These are phyloP conservation scores for Candida ortonii DNA, from an alignment of 805 yeast genomes.

Conservation along the genomic window DNA sequence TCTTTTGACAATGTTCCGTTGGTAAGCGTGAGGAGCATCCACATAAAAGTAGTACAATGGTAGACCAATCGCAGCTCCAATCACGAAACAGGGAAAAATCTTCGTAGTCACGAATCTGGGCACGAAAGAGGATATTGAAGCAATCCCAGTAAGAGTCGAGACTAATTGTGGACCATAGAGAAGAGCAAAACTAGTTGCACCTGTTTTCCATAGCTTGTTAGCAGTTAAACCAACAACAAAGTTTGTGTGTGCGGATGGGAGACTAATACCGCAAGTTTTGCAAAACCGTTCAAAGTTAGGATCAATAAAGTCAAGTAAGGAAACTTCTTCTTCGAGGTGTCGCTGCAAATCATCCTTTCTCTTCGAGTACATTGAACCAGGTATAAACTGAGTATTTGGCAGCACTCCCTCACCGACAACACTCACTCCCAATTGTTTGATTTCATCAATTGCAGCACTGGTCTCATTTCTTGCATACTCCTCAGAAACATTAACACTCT, in stretches of 20 bases:
- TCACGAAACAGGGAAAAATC: slow-evolving; percentile 34
- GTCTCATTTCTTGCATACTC: slow-evolving; percentile 64
- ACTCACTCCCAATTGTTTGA: slow-evolving; percentile 59
- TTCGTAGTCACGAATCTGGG: slow-evolving; percentile 20
- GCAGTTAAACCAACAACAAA: slow-evolving; percentile 21
- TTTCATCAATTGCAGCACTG: slow-evolving; percentile 53
- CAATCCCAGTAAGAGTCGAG: slow-evolving; percentile 30
- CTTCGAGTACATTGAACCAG: slow-evolving; percentile 81
- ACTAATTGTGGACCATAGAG: slow-evolving; percentile 30
- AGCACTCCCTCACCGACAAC: slow-evolving; percentile 63
- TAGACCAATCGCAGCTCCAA: slow-evolving; percentile 34
- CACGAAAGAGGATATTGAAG: slow-evolving; percentile 30
- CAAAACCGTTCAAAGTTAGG: slow-evolving; percentile 64
- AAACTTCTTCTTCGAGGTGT: slow-evolving; percentile 56
- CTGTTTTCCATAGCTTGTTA: slow-evolving; percentile 26
- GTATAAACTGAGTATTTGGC: slow-evolving; percentile 60
- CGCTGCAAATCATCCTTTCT: slow-evolving; percentile 60
- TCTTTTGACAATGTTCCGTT: slow-evolving; percentile 75
- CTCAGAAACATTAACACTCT: slow-evolving; percentile 65
- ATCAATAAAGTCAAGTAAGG: slow-evolving; percentile 74
- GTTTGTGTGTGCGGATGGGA: slow-evolving; percentile 39
- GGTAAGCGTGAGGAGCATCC: slow-evolving; percentile 88
- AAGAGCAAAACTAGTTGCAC: slow-evolving; percentile 26
- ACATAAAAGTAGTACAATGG: slow-evolving; percentile 52
- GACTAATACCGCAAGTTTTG: slow-evolving; percentile 29